Conservation (phyloP, 2,329 filamentous ascomycete species). For the Sarocladiaceae sp. region DNA sequence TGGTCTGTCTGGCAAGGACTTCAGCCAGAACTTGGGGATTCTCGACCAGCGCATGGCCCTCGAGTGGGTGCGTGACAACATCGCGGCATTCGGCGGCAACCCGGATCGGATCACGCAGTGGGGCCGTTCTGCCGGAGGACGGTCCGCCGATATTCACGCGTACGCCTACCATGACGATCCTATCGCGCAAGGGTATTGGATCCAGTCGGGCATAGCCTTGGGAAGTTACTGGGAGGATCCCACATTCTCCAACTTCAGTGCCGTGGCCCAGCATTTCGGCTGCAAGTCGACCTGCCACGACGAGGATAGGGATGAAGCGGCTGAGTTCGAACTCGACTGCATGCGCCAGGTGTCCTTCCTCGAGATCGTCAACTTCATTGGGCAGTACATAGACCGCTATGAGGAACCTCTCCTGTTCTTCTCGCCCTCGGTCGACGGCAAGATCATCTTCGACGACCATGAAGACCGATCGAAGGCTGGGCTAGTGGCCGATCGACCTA, state of each 20-base stretch:
- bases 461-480: constrained; percentile 18
- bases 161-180: constrained; percentile 40
- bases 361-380: constrained; percentile 25
- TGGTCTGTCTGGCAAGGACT: constrained; percentile 9
- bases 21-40: constrained; percentile 13
- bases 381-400: constrained; percentile 19
- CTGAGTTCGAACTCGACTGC: constrained; percentile 25
- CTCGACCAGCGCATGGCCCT: constrained; percentile 14
- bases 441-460: constrained; percentile 25
- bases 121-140: constrained; percentile 25
- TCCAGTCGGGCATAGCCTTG: constrained; percentile 33
- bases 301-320: constrained; percentile 8
- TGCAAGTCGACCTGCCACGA: constrained; percentile 21
- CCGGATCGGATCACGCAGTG: constrained; percentile 19
- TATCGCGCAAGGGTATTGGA: constrained; percentile 33
- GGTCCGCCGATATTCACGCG: constrained; percentile 33
- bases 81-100: constrained; percentile 12
- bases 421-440: constrained; percentile 21
- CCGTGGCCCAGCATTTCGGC: constrained; percentile 26
- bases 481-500: constrained; percentile 19
- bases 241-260: constrained; percentile 26
- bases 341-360: constrained; percentile 27
- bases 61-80: constrained; percentile 14
- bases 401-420: constrained; percentile 20
- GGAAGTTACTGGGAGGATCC: constrained; percentile 21